phyloP scores from a whole-genome alignment of 352 stramenopile genomes.

The Phytophthora syringae region DNA sequence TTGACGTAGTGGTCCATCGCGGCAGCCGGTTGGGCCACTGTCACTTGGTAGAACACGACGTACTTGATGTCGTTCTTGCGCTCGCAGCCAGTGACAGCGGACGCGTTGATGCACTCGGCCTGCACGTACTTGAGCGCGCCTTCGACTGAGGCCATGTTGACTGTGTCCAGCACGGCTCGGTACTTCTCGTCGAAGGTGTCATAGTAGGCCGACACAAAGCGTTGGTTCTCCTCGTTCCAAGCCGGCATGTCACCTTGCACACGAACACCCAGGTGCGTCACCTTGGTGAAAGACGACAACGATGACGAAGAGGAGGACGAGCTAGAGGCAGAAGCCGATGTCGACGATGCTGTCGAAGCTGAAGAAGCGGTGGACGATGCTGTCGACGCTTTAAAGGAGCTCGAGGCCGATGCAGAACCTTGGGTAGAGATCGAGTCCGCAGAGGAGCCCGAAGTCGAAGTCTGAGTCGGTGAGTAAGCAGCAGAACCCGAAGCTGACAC shows the following conservation, averaged over 20 bases:
- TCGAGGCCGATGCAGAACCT: constrained; percentile 4
- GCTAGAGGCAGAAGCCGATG: constrained; percentile 4
- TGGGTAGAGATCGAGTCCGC: not conserved
- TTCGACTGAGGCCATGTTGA: constrained; percentile 63
- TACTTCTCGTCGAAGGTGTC: constrained; percentile 50
- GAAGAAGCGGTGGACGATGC: constrained; percentile 4
- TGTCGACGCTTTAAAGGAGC: constrained; percentile 5
- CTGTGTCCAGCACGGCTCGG: constrained; percentile 49
- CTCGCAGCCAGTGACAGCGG: constrained; percentile 42
- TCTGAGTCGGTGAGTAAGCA: not conserved
- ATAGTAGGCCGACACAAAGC: constrained; percentile 50
- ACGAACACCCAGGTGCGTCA: constrained; percentile 56
- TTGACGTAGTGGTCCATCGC: constrained; percentile 55
- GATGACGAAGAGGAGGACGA: constrained; percentile 22
- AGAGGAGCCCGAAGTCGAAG: not conserved
- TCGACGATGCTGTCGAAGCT: not conserved
- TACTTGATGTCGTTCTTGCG: constrained; percentile 70
- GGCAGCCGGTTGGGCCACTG: constrained; percentile 46
- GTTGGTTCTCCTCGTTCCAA: constrained; percentile 41
- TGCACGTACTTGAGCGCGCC: constrained; percentile 68
- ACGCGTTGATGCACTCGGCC: constrained; percentile 64
- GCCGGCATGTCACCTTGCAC: constrained; percentile 57
- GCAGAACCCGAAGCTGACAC: constrained; percentile 3
- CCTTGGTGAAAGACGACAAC: constrained; percentile 45
- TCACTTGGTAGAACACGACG: constrained; percentile 71